These are phyloP conservation scores for Plasmodium cynomolgi DNA, from an alignment of 169 alveolate species.

Conservation along the genomic window DNA sequence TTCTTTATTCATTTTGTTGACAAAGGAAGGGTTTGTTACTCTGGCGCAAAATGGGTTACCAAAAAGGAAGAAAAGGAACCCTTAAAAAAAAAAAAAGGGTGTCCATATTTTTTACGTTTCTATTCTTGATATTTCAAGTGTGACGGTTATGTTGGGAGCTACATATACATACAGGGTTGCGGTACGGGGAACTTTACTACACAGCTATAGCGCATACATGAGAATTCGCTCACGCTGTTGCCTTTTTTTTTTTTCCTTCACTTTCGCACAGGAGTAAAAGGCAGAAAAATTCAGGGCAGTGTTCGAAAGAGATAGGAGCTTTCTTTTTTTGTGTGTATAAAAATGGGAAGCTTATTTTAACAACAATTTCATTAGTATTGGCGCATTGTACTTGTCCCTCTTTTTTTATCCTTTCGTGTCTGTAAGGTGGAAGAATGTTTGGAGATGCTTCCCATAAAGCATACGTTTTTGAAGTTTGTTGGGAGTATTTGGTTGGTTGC, in stretches of 20 bases:
- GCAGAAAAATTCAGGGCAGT: not conserved
- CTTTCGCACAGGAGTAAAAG: not conserved
- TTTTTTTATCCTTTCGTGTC: not conserved
- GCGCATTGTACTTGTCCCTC: not conserved
- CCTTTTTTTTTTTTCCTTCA: not conserved
- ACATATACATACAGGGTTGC: not conserved
- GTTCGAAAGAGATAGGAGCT: not conserved
- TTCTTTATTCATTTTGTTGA: conserved; percentile 37
- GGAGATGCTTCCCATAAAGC: not conserved
- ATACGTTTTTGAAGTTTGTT: not conserved
- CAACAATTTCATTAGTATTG: not conserved
- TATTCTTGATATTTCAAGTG: not conserved
- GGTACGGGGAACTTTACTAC: not conserved
- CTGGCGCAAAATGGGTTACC: not conserved
- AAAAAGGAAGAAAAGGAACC: not conserved
- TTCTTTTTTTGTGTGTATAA: not conserved
- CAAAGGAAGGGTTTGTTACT: not conserved
- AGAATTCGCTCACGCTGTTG: not conserved
- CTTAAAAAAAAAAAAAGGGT: not conserved
- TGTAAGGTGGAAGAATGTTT: not conserved
- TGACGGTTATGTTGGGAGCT: not conserved
- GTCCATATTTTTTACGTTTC: not conserved
- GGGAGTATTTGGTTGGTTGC: not conserved
- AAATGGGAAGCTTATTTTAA: not conserved
- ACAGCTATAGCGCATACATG: not conserved